Evolutionary conservation across 2,329 filamentous ascomycete genomes (phyloP), one percentile per base, ranked within the genome.

Genomic region (Camillea tinctor): DNA sequence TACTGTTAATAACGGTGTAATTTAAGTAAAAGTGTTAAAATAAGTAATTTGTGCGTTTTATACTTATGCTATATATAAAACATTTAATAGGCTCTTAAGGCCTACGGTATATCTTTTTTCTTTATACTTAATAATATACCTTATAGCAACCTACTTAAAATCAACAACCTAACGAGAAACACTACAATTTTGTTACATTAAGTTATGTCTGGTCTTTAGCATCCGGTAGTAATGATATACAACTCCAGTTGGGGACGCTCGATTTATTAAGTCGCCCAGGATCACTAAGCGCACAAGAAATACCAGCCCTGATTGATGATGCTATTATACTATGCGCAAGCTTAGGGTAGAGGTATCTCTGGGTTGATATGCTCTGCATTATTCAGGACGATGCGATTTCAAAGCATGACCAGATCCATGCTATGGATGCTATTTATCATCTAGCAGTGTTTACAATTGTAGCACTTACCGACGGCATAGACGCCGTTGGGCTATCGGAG

Each of bases 351-450:
- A 48, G 49, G 17, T 62, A 62, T 58, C 52, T 62, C 21, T 60
- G 55, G 60, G 55, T 60, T 20, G 58, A 60, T 26, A 56, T 55
- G 2, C 55, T 62, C 30, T 58, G 55, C 50, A 60, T 63, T 22
- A 55, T 58, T 7, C 58, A 63, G 20, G 53, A 60, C 17, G 58
- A 62, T 17, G 21, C 52, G n/a, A 48, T 52, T 2, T 30, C 57
- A 21, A 57, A 58, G 11, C 19, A 21, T 23, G 52, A 57, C 36
- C 58, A 60, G 24, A 57, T 62, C 13, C 23, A 58, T n/a, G 55
- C 52, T 11, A 57, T 60, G 53, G 57, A 54, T 17, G 55, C 55
- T 44, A 52, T 63, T 44, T 60, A 60, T n/a, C 40, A 58, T 54
- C 49, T 44, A 40, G 54, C 55, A 4, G 36, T 54, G 36, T 51